phyloP scores from a whole-genome alignment of 2,329 filamentous ascomycete genomes.

The Hypoxylon sp. region DNA sequence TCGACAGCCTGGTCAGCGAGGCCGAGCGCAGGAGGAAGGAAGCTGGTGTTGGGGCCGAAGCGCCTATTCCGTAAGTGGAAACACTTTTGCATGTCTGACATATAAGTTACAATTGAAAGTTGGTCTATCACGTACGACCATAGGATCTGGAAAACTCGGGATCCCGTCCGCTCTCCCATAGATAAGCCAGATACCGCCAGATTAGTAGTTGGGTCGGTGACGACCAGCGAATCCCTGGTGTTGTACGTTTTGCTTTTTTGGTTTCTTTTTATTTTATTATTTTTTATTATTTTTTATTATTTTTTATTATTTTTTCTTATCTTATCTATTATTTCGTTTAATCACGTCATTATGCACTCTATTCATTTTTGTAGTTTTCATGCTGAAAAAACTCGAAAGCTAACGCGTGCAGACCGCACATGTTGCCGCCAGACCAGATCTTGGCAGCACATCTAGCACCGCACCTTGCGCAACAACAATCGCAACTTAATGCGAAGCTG shows the following conservation, averaged over 20 bases:
- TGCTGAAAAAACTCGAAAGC: constrained; percentile 3
- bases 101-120: constrained; percentile 30
- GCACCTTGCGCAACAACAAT: constrained; percentile 67
- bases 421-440: constrained; percentile 67
- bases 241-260: constrained; percentile 45
- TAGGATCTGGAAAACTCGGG: constrained; percentile 44
- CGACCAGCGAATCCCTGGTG: constrained; percentile 49
- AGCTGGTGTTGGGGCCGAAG: constrained; percentile 47
- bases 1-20: constrained; percentile 69
- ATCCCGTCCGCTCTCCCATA: constrained; percentile 49
- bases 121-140: constrained; percentile 45
- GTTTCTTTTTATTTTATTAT: constrained; percentile 10
- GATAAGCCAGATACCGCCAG: constrained; percentile 44
- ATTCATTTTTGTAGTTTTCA: background rate
- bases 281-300: no score
- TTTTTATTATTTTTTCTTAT: constrained; percentile 12
- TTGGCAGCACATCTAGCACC: constrained; percentile 70
- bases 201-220: constrained; percentile 48
- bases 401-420: constrained; percentile 63
- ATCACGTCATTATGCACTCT: constrained; percentile 7
- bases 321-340: constrained; percentile 1
- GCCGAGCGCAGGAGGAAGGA: constrained; percentile 60
- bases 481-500: constrained; percentile 70
- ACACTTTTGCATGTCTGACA: background rate
- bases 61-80: constrained; percentile 64